Evolutionary conservation across 352 stramenopile species (phyloP).

Genomic region (Pythium aquatile): DNA sequence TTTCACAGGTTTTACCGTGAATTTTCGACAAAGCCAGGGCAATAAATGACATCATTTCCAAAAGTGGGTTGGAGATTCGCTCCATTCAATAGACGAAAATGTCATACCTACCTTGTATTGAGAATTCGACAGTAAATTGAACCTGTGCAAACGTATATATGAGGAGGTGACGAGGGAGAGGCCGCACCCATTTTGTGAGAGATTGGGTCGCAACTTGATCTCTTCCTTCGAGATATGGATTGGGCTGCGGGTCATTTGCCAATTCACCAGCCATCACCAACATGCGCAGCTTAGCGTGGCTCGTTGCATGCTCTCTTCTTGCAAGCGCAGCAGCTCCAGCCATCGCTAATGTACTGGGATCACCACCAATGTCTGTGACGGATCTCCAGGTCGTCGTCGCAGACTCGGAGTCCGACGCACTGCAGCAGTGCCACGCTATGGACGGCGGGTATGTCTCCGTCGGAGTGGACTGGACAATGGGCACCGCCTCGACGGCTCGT

Average conservation of each 20-base stretch:
- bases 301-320: not conserved
- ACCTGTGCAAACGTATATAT: not conserved
- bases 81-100: too few species aligned
- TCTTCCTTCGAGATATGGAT: not conserved
- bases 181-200: not conserved
- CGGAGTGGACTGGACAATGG: not conserved
- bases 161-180: not conserved
- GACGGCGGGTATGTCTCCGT: not conserved
- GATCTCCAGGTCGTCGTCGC: not conserved
- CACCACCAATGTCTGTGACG: not conserved
- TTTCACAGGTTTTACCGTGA: too few species aligned
- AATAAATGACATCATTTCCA: too few species aligned
- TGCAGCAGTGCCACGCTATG: not conserved
- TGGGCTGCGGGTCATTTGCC: not conserved
- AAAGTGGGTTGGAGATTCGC: not conserved
- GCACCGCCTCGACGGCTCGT: not conserved
- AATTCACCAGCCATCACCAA: not conserved
- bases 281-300: not conserved
- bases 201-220: not conserved
- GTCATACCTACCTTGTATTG: not conserved
- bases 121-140: not conserved
- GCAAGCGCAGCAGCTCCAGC: too few species aligned
- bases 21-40: constrained; percentile 88
- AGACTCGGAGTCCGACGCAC: not conserved
- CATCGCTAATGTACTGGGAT: not conserved